phyloP scores from a whole-genome alignment of 2,329 filamentous ascomycete genomes.

The Sclerotinia spermophila region DNA sequence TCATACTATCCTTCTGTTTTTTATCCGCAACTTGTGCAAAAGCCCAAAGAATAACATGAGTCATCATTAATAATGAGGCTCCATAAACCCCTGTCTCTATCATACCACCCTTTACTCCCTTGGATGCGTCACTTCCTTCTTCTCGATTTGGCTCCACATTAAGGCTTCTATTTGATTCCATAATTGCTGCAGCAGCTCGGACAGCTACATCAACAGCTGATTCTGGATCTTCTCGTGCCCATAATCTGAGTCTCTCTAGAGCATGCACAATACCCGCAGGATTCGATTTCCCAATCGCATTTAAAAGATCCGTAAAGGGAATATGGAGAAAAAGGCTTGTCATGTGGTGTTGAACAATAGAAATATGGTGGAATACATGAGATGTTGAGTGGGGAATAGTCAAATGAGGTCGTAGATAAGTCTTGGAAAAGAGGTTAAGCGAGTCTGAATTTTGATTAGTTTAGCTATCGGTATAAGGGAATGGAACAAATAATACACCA shows the following conservation, averaged over 20 bases:
- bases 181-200: constrained; percentile 25
- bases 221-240: constrained; percentile 20
- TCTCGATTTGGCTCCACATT: neutral
- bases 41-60: constrained; percentile 28
- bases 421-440: constrained; percentile 22
- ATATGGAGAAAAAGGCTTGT: constrained; percentile 4
- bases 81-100: constrained; percentile 26
- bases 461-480: neutral
- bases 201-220: constrained; percentile 23
- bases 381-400: constrained; percentile 13
- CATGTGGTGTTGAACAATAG: constrained; percentile 8
- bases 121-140: neutral
- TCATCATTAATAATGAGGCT: constrained; percentile 27
- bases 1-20: constrained; percentile 13
- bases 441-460: constrained; percentile 9
- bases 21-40: constrained; percentile 23
- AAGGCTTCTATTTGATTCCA: constrained; percentile 11
- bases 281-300: constrained; percentile 19
- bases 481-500: neutral
- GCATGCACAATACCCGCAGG: constrained; percentile 21
- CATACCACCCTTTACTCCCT: constrained; percentile 4
- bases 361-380: constrained; percentile 4
- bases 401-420: constrained; percentile 1
- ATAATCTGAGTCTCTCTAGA: constrained; percentile 23
- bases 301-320: neutral